These are phyloP conservation scores for Saturnispora besseyi DNA, from an alignment of 805 yeast species.

Conservation along the genomic window DNA sequence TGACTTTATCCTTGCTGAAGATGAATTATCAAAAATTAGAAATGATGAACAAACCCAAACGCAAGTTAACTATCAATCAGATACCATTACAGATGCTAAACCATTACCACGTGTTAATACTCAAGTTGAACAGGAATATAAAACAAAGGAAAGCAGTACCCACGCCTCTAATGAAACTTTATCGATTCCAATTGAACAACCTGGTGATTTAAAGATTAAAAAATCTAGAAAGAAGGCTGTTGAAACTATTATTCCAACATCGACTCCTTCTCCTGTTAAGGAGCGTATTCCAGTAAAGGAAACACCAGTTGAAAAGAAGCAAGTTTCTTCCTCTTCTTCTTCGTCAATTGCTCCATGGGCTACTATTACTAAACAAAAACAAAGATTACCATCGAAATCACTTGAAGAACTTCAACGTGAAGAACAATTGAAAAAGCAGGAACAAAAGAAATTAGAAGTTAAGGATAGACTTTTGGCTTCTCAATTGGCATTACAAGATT, in stretches of 20 bases:
- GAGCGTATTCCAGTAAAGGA: background rate
- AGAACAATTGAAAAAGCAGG: conserved; percentile 28
- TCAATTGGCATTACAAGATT: conserved; percentile 15
- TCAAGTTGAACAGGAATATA: background rate
- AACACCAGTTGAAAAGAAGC: background rate
- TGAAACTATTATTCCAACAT: conserved; percentile 22
- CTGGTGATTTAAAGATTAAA: background rate
- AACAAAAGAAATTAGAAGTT: conserved; percentile 17
- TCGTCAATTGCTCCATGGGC: conserved; percentile 31
- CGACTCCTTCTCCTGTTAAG: conserved; percentile 62
- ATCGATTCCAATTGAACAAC: background rate
- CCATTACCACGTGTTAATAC: background rate
- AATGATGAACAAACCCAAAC: background rate
- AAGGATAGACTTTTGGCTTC: conserved; percentile 19
- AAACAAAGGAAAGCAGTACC: background rate
- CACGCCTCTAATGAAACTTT: background rate
- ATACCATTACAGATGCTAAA: background rate
- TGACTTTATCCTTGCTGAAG: background rate
- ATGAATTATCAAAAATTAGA: background rate
- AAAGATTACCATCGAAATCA: conserved; percentile 36
- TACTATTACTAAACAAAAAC: conserved; percentile 15
- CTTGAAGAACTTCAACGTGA: conserved; percentile 56
- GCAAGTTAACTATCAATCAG: background rate
- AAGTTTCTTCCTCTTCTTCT: background rate
- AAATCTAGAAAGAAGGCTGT: background rate